A percentile compares a stretch with the other conserved stretches of the same genome.
These are phyloP conservation scores for Candida pseudoviswanathii DNA, from an alignment of 1,139 yeast genomes.

Conservation along the genomic window DNA sequence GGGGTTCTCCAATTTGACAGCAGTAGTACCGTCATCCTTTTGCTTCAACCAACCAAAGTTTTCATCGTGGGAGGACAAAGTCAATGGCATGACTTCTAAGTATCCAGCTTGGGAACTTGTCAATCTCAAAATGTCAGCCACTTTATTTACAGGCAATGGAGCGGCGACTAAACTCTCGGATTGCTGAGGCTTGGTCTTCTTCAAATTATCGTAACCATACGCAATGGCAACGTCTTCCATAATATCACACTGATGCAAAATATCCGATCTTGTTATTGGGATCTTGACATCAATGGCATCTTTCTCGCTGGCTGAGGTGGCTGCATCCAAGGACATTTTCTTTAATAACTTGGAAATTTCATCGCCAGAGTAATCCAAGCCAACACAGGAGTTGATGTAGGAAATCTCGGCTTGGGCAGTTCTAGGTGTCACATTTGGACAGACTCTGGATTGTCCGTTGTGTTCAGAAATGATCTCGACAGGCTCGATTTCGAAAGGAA, in stretches of 20 bases:
- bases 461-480: constrained; percentile 82
- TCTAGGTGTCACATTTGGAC: constrained; percentile 75
- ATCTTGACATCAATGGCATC: constrained; percentile 68
- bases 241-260: constrained; percentile 95
- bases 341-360: constrained; percentile 69
- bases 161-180: constrained; percentile 81
- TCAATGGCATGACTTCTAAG: constrained; percentile 93
- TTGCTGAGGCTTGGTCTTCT: constrained; percentile 71
- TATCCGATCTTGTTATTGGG: constrained; percentile 94
- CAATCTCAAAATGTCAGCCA: constrained; percentile 84
- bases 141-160: constrained; percentile 88
- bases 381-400: constrained; percentile 91
- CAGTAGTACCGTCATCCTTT: constrained; percentile 71
- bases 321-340: constrained; percentile 81
- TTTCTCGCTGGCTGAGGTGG: constrained; percentile 48
- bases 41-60: constrained; percentile 84
- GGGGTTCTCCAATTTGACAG: constrained; percentile 93
- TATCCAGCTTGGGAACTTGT: constrained; percentile 96
- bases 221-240: constrained; percentile 99
- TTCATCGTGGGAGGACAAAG: constrained; percentile 95
- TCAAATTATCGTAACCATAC: constrained; percentile 89
- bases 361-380: constrained; percentile 67
- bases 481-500: constrained; percentile 85
- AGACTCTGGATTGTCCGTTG: constrained; percentile 72
- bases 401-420: constrained; percentile 71